Evolutionary conservation across 345 rosid species (phyloP).

Genomic region (Murraya paniculata): DNA sequence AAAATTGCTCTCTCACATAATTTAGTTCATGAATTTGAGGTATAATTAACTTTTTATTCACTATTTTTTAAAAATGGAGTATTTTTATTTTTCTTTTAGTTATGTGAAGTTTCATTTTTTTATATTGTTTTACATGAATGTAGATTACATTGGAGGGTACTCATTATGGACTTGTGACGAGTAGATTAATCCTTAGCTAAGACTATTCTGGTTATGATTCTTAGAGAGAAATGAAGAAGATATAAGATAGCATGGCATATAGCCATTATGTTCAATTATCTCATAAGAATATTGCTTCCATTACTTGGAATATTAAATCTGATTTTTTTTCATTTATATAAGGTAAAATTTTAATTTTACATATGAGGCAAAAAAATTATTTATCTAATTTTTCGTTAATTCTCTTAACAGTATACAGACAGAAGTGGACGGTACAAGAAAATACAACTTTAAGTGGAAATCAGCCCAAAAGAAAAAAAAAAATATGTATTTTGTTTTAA

Average conservation of each 20-base stretch:
- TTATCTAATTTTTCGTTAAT: too few relatives aligned
- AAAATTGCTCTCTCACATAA: conserved; percentile 60
- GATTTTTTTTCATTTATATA: too few relatives aligned
- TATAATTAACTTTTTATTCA: conserved; percentile 12
- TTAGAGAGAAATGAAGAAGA: not conserved
- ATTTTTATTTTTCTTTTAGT: not conserved
- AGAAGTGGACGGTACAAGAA: too few relatives aligned
- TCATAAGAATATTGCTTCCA: not conserved
- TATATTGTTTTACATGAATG: conserved; percentile 13
- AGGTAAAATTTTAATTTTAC: too few relatives aligned
- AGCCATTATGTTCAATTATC: not conserved
- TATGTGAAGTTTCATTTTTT: not conserved
- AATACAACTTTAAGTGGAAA: too few relatives aligned
- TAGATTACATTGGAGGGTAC: conserved; percentile 92
- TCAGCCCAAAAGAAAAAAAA: too few relatives aligned
- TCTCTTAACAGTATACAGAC: too few relatives aligned
- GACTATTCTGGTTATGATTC: not conserved
- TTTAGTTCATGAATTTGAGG: conserved; percentile 96
- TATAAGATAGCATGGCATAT: not conserved
- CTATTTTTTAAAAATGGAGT: not conserved
- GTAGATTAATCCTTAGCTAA: conserved; percentile 25
- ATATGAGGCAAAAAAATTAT: too few relatives aligned
- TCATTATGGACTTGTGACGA: conserved; percentile 89
- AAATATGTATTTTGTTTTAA: too few relatives aligned
- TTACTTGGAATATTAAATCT: too few relatives aligned